Evolutionary conservation across 2,329 filamentous ascomycete species (phyloP).

Genomic region (Raffaelea ambrosiae): DNA sequence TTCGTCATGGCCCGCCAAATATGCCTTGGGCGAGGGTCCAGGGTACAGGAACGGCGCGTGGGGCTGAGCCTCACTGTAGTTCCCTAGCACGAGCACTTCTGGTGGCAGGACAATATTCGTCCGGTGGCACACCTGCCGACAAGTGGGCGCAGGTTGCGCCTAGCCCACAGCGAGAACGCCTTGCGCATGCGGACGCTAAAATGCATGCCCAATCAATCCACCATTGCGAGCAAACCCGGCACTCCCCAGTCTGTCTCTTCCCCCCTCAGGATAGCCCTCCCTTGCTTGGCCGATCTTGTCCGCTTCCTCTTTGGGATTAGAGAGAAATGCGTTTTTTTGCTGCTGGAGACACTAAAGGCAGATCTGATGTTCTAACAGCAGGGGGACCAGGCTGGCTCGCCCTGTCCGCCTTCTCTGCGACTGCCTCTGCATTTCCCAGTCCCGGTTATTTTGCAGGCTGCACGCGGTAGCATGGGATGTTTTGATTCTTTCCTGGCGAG

Average conservation of each 20-base stretch:
- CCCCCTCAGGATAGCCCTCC: not conserved
- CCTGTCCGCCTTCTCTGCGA: no score
- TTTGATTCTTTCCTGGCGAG: no score
- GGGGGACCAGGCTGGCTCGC: no score
- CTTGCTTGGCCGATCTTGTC: not conserved
- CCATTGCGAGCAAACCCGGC: not conserved
- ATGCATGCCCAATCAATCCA: not conserved
- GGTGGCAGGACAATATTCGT: no score
- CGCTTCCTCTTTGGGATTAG: not conserved
- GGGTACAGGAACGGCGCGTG: constrained; percentile 9
- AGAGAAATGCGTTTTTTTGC: not conserved
- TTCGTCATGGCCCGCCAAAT: constrained; percentile 3
- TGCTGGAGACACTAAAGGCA: no score
- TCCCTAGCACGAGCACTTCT: not conserved
- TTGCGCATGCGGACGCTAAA: constrained; percentile 2
- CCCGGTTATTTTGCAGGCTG: no score
- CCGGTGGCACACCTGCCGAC: no score
- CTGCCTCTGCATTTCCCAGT: no score
- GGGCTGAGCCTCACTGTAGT: constrained; percentile 10
- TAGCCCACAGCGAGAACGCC: constrained; percentile 9
- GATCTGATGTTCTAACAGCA: no score
- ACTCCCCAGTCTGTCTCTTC: not conserved
- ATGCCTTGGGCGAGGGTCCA: constrained; percentile 7
- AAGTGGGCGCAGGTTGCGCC: constrained; percentile 3
- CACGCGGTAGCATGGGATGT: no score